Evolutionary conservation across 208 protist genomes (phyloP), one percentile per base, ranked within the genome.

Genomic region (Trypanosoma rangeli): DNA sequence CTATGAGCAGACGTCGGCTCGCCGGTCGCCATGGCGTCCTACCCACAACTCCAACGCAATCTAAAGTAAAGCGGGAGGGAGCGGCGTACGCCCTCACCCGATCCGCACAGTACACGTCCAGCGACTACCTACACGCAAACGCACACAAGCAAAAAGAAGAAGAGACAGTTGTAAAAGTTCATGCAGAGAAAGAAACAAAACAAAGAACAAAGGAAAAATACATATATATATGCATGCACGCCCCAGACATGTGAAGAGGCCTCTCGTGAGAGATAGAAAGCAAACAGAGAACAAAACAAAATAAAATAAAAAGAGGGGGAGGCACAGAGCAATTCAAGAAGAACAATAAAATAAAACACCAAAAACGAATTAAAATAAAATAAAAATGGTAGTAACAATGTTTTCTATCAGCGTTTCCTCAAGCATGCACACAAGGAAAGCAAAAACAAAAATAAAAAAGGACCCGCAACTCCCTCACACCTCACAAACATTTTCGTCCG

Each of bases 71-170:
- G 35, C 18, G 42, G 2, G 15, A 1, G 12, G 12, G 42, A 10
- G 42, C 1, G 42, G 13, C 42, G 15, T 9, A 46, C 42, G 15
- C 42, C 8, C 42, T 20, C 42, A 10, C 15, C 42, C 42, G 8
- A 46, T 9, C 13, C 13, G 42, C 42, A 46, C 42, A 46, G 42
- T 46, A 46, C 42, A 46, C 42, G 13, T 5, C 42, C 42, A 46
- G 15, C 3, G 15, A 9, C 15, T 46, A 46, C 42, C 15, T 33
- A 70, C 29, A 60, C 13, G 28, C 59, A 31, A 33, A 31, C 9
- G 64, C 22, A 50, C 12, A 35, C 22, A 66, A 52, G 50, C 44
- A 61, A 62, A 0, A 48, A 69, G 39, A 53, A 69, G 29, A 57
- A 26, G n/a, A 53, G 63, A 22, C 5, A 50, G 46, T 3, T 22